A percentile compares a stretch with the other conserved stretches of the same genome.
Conservation (phyloP, 352 stramenopile species). For the Pythium volutum region DNA sequence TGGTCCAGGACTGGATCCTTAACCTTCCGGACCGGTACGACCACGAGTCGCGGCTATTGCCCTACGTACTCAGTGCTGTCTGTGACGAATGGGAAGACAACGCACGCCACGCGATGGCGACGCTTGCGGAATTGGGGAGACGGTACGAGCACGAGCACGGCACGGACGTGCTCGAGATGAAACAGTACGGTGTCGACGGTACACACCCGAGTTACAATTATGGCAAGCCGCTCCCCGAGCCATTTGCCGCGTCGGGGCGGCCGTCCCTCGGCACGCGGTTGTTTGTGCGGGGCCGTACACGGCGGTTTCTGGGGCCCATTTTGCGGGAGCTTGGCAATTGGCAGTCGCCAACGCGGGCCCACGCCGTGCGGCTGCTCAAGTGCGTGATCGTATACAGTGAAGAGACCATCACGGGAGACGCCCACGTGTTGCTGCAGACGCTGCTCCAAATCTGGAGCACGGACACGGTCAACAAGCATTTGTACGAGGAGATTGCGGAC, state of each 20-base stretch:
- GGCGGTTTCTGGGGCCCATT: constrained; percentile 88
- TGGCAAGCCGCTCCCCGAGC: constrained; percentile 56
- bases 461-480: not conserved
- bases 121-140: constrained; percentile 61
- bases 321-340: constrained; percentile 92
- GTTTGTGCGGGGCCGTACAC: constrained; percentile 88
- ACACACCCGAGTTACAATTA: constrained; percentile 88
- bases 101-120: constrained; percentile 55
- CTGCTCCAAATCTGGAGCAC: constrained; percentile 55
- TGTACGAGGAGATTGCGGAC: constrained; percentile 39
- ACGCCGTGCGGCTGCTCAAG: constrained; percentile 87
- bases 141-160: constrained; percentile 67
- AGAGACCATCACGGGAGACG: constrained; percentile 91
- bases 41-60: constrained; percentile 91
- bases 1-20: constrained; percentile 89
- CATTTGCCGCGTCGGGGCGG: constrained; percentile 58
- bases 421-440: constrained; percentile 68
- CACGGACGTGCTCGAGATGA: constrained; percentile 90
- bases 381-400: constrained; percentile 92
- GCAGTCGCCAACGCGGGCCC: constrained; percentile 74
- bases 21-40: constrained; percentile 93
- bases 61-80: constrained; percentile 91
- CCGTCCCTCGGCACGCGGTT: constrained; percentile 89
- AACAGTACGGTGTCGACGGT: constrained; percentile 94
- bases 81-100: constrained; percentile 62